Conservation (phyloP, 1,284 basidiomycete species). For the Cryptococcus jaspeensis region DNA sequence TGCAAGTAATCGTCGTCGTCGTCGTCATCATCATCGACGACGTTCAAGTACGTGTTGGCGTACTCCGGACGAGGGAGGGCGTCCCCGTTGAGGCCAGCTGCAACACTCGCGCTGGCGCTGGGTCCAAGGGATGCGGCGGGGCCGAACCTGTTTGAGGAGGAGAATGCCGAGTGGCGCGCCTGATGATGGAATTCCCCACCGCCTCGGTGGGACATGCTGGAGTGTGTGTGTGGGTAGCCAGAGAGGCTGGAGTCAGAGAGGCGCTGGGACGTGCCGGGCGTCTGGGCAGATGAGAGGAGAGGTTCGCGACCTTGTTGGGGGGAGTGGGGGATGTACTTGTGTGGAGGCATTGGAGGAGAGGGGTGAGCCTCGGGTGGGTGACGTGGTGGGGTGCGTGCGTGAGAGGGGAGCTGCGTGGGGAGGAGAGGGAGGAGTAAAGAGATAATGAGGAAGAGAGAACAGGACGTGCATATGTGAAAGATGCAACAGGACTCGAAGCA, state of each 20-base stretch:
- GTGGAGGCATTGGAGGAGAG: background rate
- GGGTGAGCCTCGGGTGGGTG: background rate
- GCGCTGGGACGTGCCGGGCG: constrained; percentile 33
- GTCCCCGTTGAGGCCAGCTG: no score
- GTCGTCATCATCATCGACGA: constrained; percentile 44
- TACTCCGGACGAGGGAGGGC: no score
- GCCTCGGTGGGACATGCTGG: constrained; percentile 20
- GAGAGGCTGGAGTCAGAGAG: constrained; percentile 36
- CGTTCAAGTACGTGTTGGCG: background rate
- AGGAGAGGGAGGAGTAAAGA: no score
- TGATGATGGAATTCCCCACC: background rate
- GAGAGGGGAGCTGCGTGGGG: no score
- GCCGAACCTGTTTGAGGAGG: constrained; percentile 20
- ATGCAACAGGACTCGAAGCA: no score
- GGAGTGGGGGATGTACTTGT: constrained; percentile 18
- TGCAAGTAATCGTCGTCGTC: constrained; percentile 60
- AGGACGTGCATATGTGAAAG: no score
- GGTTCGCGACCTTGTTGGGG: constrained; percentile 31
- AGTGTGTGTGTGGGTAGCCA: constrained; percentile 25
- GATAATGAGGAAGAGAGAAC: no score
- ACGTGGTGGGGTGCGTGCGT: no score
- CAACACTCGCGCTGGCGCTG: background rate
- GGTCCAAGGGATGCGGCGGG: constrained; percentile 22
- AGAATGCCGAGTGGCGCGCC: constrained; percentile 15
- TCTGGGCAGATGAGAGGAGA: constrained; percentile 35